Conservation (phyloP, 257 asterid genomes). For the Ocimum tenuiflorum region DNA sequence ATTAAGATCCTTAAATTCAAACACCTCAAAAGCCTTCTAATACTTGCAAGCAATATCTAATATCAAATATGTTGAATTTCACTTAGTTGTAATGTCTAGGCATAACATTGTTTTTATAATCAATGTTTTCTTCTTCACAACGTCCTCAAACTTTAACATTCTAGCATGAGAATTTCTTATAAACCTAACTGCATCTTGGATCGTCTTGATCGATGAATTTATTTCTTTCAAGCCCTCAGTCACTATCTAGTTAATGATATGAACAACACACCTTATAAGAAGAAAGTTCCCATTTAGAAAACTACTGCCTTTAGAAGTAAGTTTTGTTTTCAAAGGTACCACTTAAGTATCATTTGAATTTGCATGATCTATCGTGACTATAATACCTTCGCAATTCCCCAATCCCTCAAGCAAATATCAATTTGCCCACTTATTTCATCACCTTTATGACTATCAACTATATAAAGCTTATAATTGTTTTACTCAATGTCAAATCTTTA, state of each 20-base stretch:
- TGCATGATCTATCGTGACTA: background rate
- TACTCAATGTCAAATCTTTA: no score
- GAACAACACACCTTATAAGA: background rate
- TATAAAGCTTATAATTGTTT: no score
- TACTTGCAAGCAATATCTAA: background rate
- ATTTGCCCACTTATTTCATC: background rate
- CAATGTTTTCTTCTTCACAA: background rate
- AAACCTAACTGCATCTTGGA: no score
- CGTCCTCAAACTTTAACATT: background rate
- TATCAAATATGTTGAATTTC: background rate
- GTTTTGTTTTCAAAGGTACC: background rate
- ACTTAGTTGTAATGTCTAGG: background rate
- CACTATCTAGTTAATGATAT: background rate
- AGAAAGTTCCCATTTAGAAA: background rate
- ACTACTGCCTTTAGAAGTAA: background rate
- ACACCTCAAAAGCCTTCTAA: background rate
- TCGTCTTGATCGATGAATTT: background rate
- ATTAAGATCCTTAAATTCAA: no score
- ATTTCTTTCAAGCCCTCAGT: background rate
- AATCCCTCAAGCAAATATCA: background rate
- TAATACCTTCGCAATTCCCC: background rate
- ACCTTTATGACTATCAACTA: background rate
- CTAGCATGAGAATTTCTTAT: background rate
- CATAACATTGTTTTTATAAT: background rate
- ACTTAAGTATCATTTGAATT: background rate